These are phyloP conservation scores for Licmophora abbreviata DNA, from an alignment of 108 stramenopile species.

Conservation along the genomic window DNA sequence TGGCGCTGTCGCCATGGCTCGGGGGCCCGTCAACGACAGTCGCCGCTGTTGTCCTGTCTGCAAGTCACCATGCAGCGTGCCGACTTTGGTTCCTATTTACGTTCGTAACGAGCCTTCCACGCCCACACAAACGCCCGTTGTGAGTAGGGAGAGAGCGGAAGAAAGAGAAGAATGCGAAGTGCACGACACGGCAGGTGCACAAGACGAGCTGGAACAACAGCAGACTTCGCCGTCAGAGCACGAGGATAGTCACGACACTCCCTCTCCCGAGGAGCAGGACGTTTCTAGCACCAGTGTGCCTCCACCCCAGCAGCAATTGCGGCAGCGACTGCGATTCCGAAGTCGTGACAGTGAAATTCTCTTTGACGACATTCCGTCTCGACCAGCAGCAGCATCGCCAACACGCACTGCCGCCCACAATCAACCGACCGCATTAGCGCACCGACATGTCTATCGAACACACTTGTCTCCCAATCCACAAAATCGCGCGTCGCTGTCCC, in stretches of 20 bases:
- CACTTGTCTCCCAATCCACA: no score
- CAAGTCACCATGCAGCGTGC: conserved; percentile 61
- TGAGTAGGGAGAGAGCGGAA: not conserved
- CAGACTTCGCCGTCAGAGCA: not conserved
- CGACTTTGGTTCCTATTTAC: conserved; percentile 71
- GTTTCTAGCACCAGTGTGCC: no score
- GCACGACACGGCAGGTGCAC: not conserved
- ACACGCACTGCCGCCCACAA: no score
- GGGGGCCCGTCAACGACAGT: conserved; percentile 10
- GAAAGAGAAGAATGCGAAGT: conserved; percentile 4
- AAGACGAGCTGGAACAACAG: not conserved
- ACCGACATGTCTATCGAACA: no score
- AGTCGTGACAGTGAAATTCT: no score
- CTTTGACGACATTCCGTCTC: no score
- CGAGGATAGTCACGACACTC: not conserved
- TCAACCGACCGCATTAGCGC: no score
- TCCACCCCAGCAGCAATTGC: no score
- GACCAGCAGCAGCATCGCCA: no score
- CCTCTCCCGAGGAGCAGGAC: no score
- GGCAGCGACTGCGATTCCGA: no score
- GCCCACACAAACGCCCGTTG: not conserved
- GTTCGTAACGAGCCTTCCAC: conserved; percentile 31
- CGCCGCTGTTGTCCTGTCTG: conserved; percentile 78
- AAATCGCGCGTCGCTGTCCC: no score
- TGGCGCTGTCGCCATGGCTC: conserved; percentile 5